A percentile compares a stretch with the other conserved stretches of the same genome.
Evolutionary conservation across 2,329 filamentous ascomycete species (phyloP).

Genomic region (Aspergillus sclerotialis): DNA sequence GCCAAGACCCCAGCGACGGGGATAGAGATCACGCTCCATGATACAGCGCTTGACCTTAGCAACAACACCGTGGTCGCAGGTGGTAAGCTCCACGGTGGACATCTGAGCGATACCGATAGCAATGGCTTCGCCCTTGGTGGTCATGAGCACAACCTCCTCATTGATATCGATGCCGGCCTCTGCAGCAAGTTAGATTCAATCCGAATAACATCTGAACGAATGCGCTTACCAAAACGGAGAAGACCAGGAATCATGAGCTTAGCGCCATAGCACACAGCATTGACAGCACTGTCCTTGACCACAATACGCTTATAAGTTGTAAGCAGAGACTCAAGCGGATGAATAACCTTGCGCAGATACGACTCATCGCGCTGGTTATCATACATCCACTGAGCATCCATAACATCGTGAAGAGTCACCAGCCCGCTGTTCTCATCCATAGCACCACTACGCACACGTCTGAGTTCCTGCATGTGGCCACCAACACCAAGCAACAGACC

Average conservation of each 20-base stretch:
- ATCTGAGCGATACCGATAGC: constrained; percentile 94
- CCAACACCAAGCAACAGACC: constrained; percentile 73
- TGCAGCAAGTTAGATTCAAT: constrained; percentile 27
- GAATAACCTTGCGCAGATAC: constrained; percentile 84
- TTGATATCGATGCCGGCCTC: constrained; percentile 87
- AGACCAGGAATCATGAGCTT: constrained; percentile 98
- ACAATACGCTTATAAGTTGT: constrained; percentile 94
- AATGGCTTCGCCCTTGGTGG: constrained; percentile 97
- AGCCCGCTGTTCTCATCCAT: constrained; percentile 87
- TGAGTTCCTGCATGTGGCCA: constrained; percentile 96
- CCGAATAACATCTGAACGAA: background rate
- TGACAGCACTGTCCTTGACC: constrained; percentile 94
- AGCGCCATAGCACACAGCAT: constrained; percentile 96
- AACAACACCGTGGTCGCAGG: constrained; percentile 94
- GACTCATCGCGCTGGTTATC: constrained; percentile 95
- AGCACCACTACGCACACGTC: constrained; percentile 85
- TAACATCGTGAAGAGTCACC: constrained; percentile 89
- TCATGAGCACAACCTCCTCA: constrained; percentile 97
- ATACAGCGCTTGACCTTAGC: constrained; percentile 99
- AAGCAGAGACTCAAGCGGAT: constrained; percentile 85
- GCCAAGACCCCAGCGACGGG: constrained; percentile 90
- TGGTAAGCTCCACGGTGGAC: constrained; percentile 94
- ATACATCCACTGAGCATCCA: constrained; percentile 92
- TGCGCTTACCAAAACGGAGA: constrained; percentile 69
- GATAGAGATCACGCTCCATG: constrained; percentile 98